phyloP scores from a whole-genome alignment of 768 basidiomycete genomes.

The Coprinellus aureogranulatus region DNA sequence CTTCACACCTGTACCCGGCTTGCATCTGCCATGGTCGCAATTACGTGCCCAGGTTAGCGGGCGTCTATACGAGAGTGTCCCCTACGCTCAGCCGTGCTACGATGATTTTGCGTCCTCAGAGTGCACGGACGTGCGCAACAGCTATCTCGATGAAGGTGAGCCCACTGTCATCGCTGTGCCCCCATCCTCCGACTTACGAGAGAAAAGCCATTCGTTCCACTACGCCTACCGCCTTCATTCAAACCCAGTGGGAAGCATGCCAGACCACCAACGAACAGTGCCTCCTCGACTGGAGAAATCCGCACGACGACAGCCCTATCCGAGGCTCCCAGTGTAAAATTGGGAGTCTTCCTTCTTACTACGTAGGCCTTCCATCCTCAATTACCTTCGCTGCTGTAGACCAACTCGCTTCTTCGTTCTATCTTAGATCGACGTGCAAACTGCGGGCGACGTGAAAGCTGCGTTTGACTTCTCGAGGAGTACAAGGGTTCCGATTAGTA shows the following conservation, averaged over 20 bases:
- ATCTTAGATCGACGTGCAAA: constrained; percentile 39
- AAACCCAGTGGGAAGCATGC: constrained; percentile 56
- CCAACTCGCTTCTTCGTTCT: background rate
- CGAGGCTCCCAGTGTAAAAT: constrained; percentile 29
- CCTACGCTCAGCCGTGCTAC: constrained; percentile 22
- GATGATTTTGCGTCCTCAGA: constrained; percentile 12
- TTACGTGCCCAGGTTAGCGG: constrained; percentile 15
- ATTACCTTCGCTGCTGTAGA: constrained; percentile 6
- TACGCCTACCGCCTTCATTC: constrained; percentile 17
- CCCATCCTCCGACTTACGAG: background rate
- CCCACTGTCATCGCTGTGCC: background rate
- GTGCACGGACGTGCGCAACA: constrained; percentile 9
- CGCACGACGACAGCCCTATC: constrained; percentile 23
- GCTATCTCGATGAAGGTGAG: constrained; percentile 20
- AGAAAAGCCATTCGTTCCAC: constrained; percentile 13
- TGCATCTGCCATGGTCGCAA: too few species aligned
- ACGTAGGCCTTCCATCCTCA: background rate
- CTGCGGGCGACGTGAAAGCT: constrained; percentile 37
- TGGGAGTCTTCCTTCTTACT: constrained; percentile 36
- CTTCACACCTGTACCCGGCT: too few species aligned
- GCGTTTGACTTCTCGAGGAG: constrained; percentile 43
- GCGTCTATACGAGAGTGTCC: constrained; percentile 10
- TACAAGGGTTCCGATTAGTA: constrained; percentile 39
- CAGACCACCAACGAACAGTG: constrained; percentile 45
- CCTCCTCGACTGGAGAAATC: constrained; percentile 39